Conservation (phyloP, 2,329 filamentous ascomycete genomes). For the Alternaria sp. region DNA sequence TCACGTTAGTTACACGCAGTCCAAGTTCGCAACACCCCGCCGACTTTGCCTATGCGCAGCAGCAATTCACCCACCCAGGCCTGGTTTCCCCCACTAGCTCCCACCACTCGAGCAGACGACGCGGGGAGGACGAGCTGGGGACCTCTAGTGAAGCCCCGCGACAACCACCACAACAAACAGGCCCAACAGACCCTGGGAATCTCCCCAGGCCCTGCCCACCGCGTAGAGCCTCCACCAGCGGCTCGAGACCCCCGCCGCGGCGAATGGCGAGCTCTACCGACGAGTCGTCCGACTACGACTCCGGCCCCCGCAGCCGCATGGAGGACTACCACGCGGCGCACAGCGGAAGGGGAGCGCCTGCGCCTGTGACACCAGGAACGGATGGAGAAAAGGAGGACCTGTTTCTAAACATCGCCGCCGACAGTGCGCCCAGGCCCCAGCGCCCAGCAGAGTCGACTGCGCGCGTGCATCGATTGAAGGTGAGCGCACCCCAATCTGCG, state of each 20-base stretch:
- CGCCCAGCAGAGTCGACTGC: slow-evolving; percentile 37
- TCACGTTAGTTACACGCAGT: slow-evolving; percentile 57
- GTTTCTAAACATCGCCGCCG: slow-evolving; percentile 55
- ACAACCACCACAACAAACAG: slow-evolving; percentile 21
- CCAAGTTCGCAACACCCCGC: slow-evolving; percentile 35
- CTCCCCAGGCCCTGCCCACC: slow-evolving; percentile 16
- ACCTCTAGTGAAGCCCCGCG: slow-evolving; percentile 26
- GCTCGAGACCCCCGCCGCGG: slow-evolving; percentile 26
- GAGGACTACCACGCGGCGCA: slow-evolving; percentile 30
- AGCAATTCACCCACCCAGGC: slow-evolving; percentile 35
- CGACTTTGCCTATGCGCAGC: slow-evolving; percentile 42
- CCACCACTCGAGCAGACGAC: slow-evolving; percentile 23
- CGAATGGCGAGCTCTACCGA: slow-evolving; percentile 45
- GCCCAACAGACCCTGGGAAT: not conserved
- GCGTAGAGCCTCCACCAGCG: slow-evolving; percentile 33
- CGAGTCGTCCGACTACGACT: slow-evolving; percentile 45
- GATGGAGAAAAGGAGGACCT: slow-evolving; percentile 52
- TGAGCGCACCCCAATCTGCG: slow-evolving; percentile 24
- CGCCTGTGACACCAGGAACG: slow-evolving; percentile 27
- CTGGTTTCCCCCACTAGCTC: slow-evolving; percentile 39
- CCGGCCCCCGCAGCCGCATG: slow-evolving; percentile 38
- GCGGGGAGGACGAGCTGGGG: slow-evolving; percentile 25
- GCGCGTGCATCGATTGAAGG: slow-evolving; percentile 45
- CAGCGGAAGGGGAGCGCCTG: slow-evolving; percentile 28
- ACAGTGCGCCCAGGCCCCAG: slow-evolving; percentile 41